Conservation (phyloP, 805 yeast genomes). For the Teunomyces pallodes region DNA sequence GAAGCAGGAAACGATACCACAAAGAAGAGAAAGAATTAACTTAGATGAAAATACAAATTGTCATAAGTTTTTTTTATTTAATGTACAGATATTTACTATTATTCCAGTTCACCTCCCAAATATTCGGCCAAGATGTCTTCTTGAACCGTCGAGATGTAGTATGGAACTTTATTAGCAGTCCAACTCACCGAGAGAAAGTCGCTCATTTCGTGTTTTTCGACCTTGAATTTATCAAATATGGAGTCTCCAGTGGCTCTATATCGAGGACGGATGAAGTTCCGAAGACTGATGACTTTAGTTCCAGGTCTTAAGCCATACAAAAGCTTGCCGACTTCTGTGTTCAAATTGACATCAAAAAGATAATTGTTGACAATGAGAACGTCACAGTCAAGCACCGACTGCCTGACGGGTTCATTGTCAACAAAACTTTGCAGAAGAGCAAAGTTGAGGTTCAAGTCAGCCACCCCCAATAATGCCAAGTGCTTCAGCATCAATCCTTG, state of each 20-base stretch:
- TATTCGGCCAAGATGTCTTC: conserved; percentile 36
- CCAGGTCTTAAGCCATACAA: conserved; percentile 68
- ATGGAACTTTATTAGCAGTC: conserved; percentile 82
- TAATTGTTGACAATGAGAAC: conserved; percentile 81
- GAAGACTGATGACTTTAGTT: conserved; percentile 73
- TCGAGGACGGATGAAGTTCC: conserved; percentile 75
- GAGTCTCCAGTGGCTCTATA: conserved; percentile 59
- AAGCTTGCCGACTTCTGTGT: conserved; percentile 62
- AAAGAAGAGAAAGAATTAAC: conserved; percentile 3
- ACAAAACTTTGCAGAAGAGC: conserved; percentile 71
- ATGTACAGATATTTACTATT: background rate
- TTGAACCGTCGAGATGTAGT: conserved; percentile 71
- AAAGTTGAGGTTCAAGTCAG: conserved; percentile 53
- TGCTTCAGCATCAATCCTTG: conserved; percentile 55
- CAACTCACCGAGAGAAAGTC: conserved; percentile 78
- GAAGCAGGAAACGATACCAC: background rate
- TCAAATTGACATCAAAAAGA: conserved; percentile 73
- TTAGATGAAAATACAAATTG: background rate
- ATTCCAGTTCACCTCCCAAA: conserved; percentile 10
- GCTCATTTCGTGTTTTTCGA: conserved; percentile 58
- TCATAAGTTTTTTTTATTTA: background rate
- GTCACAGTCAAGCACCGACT: conserved; percentile 58
- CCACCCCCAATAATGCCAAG: conserved; percentile 61
- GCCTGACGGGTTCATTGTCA: conserved; percentile 54
- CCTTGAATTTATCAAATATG: conserved; percentile 62